Percentiles rank a stretch among this genome's conserved stretches.
Evolutionary conservation across 2,329 filamentous ascomycete species (phyloP).

Genomic region (Venturia nashicola): DNA sequence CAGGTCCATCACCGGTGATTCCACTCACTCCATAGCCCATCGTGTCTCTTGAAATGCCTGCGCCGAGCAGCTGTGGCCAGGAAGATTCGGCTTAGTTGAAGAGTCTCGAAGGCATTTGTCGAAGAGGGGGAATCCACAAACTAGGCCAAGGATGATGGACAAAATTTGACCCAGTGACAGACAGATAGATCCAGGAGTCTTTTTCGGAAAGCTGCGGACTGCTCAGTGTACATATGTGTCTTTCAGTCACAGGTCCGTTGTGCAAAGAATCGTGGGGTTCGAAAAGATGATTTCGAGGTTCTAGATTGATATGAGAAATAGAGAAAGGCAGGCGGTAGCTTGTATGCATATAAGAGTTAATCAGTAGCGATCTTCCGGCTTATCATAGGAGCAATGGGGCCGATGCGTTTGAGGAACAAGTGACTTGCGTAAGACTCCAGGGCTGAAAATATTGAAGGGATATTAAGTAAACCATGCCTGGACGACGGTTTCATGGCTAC

Average conservation of each 20-base stretch:
- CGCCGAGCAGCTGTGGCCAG: neutral
- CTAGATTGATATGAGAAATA: neutral
- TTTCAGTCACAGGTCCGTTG: neutral
- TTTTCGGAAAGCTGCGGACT: neutral
- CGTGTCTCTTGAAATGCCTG: neutral
- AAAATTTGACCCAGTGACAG: neutral
- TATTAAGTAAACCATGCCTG: neutral
- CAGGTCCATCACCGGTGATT: neutral
- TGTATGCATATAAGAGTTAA: neutral
- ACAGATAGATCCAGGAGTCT: neutral
- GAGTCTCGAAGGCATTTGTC: neutral
- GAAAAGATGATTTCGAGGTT: neutral
- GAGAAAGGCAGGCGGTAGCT: neutral
- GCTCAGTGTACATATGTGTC: neutral
- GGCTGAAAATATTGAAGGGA: neutral
- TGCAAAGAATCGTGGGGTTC: neutral
- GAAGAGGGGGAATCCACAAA: neutral
- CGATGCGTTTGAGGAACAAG: neutral
- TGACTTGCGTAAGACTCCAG: neutral
- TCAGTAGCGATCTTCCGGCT: neutral
- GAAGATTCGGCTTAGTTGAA: neutral
- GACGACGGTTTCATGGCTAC: neutral
- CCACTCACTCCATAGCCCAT: neutral
- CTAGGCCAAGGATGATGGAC: neutral
- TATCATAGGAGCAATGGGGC: neutral